phyloP scores from a whole-genome alignment of 2,329 filamentous ascomycete genomes.

The Calonectria ilicicola region DNA sequence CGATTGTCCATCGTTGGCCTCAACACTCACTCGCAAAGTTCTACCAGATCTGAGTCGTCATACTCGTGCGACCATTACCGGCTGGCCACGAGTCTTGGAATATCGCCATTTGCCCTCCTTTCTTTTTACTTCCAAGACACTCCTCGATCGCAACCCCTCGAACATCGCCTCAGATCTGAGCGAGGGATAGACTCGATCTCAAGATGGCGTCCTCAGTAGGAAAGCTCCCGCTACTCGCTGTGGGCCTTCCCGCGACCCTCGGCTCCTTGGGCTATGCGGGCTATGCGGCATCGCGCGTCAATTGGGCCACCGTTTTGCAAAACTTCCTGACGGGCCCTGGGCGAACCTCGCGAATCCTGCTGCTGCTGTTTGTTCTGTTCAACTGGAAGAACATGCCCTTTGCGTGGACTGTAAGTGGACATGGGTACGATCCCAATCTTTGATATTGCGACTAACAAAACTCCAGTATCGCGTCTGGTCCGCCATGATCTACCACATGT shows the following conservation, averaged over 20 bases:
- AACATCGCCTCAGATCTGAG: background rate
- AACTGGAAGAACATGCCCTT: slow-evolving; percentile 83
- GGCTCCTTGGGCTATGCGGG: slow-evolving; percentile 61
- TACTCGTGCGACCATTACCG: background rate
- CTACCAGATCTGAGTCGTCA: background rate
- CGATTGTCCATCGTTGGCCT: background rate
- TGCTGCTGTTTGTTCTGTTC: slow-evolving; percentile 67
- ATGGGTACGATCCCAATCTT: background rate
- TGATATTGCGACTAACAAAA: slow-evolving; percentile 8
- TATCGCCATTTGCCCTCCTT: too few relatives aligned
- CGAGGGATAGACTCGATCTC: background rate
- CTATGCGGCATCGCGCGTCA: slow-evolving; percentile 60
- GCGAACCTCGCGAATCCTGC: slow-evolving; percentile 62
- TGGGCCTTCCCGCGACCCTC: slow-evolving; percentile 52
- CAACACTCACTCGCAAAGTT: background rate
- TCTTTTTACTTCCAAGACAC: background rate
- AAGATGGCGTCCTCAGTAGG: slow-evolving; percentile 49
- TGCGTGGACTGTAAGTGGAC: slow-evolving; percentile 77
- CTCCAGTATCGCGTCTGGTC: slow-evolving; percentile 69
- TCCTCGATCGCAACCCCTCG: background rate
- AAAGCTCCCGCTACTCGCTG: slow-evolving; percentile 49
- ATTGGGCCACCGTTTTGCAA: slow-evolving; percentile 53
- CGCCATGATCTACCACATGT: slow-evolving; percentile 66
- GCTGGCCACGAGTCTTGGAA: background rate
- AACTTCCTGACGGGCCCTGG: slow-evolving; percentile 67